Evolutionary conservation across 306 rosid species (phyloP), one percentile per base, ranked within the genome.

Genomic region (Hippophae tibetana): DNA sequence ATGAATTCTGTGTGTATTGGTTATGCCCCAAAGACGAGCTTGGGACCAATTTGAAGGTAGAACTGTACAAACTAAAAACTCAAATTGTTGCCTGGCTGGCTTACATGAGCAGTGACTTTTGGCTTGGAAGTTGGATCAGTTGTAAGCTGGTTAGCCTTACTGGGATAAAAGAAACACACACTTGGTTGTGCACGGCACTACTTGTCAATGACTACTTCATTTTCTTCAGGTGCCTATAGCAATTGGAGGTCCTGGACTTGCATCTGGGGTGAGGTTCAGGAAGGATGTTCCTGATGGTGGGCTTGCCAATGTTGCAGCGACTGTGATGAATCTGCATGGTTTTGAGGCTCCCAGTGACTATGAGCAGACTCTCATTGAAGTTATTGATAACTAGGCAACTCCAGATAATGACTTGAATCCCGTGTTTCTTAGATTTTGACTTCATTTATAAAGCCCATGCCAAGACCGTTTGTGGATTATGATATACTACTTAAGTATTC

Each of bases 261-360:
- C 79, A 11, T 66, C 87, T n/a, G 90, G 94, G 6, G 89, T 79
- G 23, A 60, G 69, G 53, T 93, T 89, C 84, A 78, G 94, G 44
- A 81, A 48, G 9, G 95, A 93, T 76, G 67, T 89, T 58, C 97
- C 97, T 4, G 11, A 12, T 0, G 97, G 94, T 1, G 99, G 99
- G 56, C 77, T 93, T 11, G 97, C 99, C 47, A 93, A 93, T 10
- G 97, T 89, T 49, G 97, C 99, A 55, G 94, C 99, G 44, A 93
- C 97, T 10, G 97, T 93, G 72, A 93, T 89, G 44, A 93, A 89
- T 79, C 90, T 93, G 54, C 99, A 86, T 70, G 99, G 99, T 66
- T 79, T 78, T 47, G 86, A 75, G 76, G 90, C 97, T 59, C 99
- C 99, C 0, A 65, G 79, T n/a, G 97, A 93, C 94, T 93, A 93